phyloP scores from a whole-genome alignment of 192 early-diverging fungal species.

The Linnemannia hyalina region DNA sequence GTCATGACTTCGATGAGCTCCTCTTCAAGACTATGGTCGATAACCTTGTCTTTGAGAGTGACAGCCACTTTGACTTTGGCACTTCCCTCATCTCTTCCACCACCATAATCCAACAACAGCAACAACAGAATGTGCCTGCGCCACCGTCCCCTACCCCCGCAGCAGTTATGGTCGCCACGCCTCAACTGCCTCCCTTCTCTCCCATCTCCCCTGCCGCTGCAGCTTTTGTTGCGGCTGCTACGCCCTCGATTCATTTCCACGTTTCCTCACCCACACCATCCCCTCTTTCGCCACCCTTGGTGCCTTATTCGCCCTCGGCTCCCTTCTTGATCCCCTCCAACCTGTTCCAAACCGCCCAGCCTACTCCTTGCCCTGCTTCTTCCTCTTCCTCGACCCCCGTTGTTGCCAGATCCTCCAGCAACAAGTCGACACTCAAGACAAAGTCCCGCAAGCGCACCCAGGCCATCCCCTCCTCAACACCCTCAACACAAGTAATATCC shows the following conservation, averaged over 20 bases:
- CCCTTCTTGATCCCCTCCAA: background rate
- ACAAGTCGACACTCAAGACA: background rate
- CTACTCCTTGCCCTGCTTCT: background rate
- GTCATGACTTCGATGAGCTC: background rate
- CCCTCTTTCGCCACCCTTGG: background rate
- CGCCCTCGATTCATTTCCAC: background rate
- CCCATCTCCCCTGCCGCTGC: background rate
- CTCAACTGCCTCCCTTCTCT: background rate
- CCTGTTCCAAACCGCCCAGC: background rate
- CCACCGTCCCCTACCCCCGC: background rate
- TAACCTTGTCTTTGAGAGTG: background rate
- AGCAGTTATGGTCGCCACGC: background rate
- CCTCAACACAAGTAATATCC: background rate
- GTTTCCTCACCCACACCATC: background rate
- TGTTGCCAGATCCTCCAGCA: background rate
- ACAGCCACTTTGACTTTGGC: background rate
- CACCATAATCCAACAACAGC: background rate
- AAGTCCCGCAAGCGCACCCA: background rate
- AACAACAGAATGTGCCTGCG: background rate
- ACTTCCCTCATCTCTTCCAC: background rate
- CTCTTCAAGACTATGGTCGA: background rate
- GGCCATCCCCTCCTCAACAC: background rate
- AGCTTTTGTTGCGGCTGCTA: background rate
- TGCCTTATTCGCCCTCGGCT: background rate
- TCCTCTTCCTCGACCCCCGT: background rate